Evolutionary conservation across 1,284 basidiomycete genomes (phyloP), one percentile per base, ranked within the genome.

Genomic region (Pseudozyma hubeiensis): DNA sequence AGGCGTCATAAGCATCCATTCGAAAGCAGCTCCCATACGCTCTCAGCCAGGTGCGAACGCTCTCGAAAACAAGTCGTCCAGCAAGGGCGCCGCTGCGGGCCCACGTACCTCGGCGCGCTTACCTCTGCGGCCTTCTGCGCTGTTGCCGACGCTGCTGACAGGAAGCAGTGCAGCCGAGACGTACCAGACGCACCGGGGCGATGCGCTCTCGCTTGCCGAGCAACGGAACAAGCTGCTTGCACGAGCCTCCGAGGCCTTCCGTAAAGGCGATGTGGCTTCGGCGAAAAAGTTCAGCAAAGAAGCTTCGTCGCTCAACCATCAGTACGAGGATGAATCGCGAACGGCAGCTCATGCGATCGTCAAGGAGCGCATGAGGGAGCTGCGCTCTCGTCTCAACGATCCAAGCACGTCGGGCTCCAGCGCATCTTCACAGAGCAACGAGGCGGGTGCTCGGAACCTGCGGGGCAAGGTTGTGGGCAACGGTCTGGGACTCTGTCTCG

Each of bases 141-240:
- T 99, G 19, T 86, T 99, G 6, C 96, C 96, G 0, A 97, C 94
- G 0, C 86, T 99, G 13, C 87, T 90, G 0, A 79, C 79, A 4
- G 81, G 80, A 31, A 72, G 57, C 46, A 85, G 89, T 0, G 86
- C 95, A 39, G 94, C 91, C 82, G 88, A 85, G 50, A 85, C 96
- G 72, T 98, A 99, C 86, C 91, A 95, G 89, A 85, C 89, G 0
- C 95, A 97, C 78, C 91, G 95, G 7, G 88, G 90, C 34, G 89
- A 91, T 30, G 93, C 93, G 24, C 88, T 97, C 65, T 92, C 96
- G 72, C 89, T 98, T 7, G 94, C 94, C 43, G 92, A 94, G 7
- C 93, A 93, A 40, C 88, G 96, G 35, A 98, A 98, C 81, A 93
- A 93, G 11, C 96, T 93, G 81, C 88, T 99, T n/a, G 93, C 92